A percentile compares a stretch with the other conserved stretches of the same genome.
Conservation (phyloP, 2,329 filamentous ascomycete species). For the Coniochaeta sp. region DNA sequence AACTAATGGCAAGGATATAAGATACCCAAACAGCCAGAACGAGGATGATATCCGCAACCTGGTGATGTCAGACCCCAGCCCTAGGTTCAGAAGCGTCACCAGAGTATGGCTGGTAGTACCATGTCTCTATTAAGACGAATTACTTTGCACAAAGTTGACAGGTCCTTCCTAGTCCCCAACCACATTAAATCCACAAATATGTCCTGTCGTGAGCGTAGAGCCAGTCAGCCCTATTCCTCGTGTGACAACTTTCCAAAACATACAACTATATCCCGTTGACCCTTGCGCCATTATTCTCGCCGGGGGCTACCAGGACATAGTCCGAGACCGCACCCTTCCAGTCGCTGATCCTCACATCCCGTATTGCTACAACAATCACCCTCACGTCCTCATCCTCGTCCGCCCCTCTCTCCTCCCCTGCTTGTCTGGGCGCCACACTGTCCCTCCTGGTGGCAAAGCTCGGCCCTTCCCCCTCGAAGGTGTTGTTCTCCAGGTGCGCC, state of each 20-base stretch:
- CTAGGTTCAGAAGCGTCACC: too few species aligned
- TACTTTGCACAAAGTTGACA: too few species aligned
- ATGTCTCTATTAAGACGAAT: too few species aligned
- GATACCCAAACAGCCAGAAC: too few species aligned
- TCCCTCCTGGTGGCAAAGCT: constrained; percentile 26
- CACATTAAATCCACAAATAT: background rate
- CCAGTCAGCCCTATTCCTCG: background rate
- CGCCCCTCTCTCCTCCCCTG: constrained; percentile 32
- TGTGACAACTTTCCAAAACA: background rate
- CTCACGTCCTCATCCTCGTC: constrained; percentile 74
- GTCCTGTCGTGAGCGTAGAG: background rate
- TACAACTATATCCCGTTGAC: constrained; percentile 30
- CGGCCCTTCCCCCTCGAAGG: constrained; percentile 58
- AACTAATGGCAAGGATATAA: too few species aligned
- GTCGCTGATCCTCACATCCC: constrained; percentile 81
- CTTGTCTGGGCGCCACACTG: constrained; percentile 20
- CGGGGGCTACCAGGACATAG: constrained; percentile 42
- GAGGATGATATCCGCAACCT: too few species aligned
- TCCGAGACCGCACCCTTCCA: constrained; percentile 93
- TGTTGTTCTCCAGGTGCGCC: constrained; percentile 86
- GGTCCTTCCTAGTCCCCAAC: too few species aligned
- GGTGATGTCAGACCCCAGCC: too few species aligned
- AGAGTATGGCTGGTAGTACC: too few species aligned
- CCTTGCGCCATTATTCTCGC: background rate
- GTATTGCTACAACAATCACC: constrained; percentile 79